Conservation (phyloP, 1,284 basidiomycete species). For the Xanthoconium separans region DNA sequence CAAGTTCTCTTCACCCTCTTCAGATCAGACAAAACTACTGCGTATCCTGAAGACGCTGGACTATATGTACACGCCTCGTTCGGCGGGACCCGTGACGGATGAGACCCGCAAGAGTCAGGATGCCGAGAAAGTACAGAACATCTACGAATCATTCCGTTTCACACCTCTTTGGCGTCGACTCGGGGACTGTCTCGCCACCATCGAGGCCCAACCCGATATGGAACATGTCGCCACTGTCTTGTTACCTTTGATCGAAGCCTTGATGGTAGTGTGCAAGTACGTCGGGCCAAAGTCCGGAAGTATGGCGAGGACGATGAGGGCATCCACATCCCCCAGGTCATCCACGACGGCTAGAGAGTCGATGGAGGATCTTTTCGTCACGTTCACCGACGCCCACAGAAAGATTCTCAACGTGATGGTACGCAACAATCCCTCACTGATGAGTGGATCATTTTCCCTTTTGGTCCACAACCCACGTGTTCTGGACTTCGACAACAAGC, state of each 20-base stretch:
- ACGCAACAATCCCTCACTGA: constrained; percentile 94
- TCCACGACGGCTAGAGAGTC: constrained; percentile 66
- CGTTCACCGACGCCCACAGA: constrained; percentile 92
- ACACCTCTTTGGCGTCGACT: constrained; percentile 83
- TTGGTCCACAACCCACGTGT: constrained; percentile 96
- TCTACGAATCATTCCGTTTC: constrained; percentile 89
- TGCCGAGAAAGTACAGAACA: constrained; percentile 77
- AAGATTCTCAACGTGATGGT: constrained; percentile 98
- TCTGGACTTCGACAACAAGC: constrained; percentile 99
- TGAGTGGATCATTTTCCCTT: constrained; percentile 97
- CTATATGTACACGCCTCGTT: constrained; percentile 84
- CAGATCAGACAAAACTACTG: constrained; percentile 89
- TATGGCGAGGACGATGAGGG: constrained; percentile 49
- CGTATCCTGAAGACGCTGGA: constrained; percentile 94
- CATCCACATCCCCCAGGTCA: constrained; percentile 64
- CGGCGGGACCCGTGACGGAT: constrained; percentile 40
- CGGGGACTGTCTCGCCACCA: constrained; percentile 79
- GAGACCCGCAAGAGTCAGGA: constrained; percentile 49
- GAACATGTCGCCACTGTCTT: constrained; percentile 90
- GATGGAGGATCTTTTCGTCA: constrained; percentile 88
- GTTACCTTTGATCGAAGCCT: constrained; percentile 87
- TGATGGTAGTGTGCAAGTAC: constrained; percentile 99
- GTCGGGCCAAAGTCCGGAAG: constrained; percentile 61
- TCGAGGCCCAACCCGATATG: constrained; percentile 78
- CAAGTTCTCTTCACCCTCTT: constrained; percentile 90